Conservation (phyloP, 1,139 yeast genomes). For the Nakaseomyces bracarensis region DNA sequence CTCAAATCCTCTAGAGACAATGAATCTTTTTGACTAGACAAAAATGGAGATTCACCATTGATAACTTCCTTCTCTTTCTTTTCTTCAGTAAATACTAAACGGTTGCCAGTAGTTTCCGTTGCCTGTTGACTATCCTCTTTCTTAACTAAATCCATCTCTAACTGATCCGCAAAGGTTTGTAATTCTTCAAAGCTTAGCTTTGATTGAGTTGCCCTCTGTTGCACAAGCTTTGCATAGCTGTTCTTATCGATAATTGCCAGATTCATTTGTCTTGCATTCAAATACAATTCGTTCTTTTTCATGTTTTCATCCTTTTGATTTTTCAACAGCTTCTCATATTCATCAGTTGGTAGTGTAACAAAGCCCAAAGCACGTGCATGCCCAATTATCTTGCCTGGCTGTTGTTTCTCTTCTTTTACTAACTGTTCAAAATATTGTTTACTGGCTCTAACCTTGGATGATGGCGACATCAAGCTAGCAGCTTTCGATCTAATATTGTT, state of each 20-base stretch:
- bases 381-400: constrained; percentile 25
- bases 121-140: neutral
- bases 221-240: neutral
- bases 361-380: constrained; percentile 34
- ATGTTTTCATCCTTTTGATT: constrained; percentile 3
- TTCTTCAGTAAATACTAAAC: neutral
- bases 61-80: neutral
- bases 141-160: constrained; percentile 3
- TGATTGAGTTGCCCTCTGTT: neutral
- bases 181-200: constrained; percentile 3
- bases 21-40: neutral
- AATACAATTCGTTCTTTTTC: neutral
- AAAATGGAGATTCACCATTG: neutral
- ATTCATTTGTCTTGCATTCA: constrained; percentile 1
- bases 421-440: constrained; percentile 32
- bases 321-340: constrained; percentile 14
- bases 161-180: neutral
- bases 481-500: constrained; percentile 17
- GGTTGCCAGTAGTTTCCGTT: neutral
- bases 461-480: constrained; percentile 14
- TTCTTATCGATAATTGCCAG: constrained; percentile 1
- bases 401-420: constrained; percentile 26
- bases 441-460: constrained; percentile 29
- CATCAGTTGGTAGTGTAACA: constrained; percentile 25
- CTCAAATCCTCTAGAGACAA: constrained; percentile 1